These are phyloP conservation scores for Actinomortierella wolfii DNA, from an alignment of 371 early-diverging fungal genomes.

Conservation along the genomic window DNA sequence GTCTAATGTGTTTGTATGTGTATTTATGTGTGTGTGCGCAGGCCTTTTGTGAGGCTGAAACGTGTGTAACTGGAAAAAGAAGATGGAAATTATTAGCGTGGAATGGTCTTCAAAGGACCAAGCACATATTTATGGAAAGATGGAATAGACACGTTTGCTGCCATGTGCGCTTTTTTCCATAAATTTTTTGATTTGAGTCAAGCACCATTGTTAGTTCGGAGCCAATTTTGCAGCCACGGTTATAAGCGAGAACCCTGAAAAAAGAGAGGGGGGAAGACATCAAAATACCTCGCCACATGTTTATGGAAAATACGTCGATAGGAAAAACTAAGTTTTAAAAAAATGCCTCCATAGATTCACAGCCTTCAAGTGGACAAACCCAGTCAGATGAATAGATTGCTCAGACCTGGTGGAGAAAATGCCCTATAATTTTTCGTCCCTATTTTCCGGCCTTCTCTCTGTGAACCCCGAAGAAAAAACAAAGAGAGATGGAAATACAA, in stretches of 20 bases:
- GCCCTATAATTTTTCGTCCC: no score
- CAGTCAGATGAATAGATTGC: slow-evolving; percentile 15
- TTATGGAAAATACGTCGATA: slow-evolving; percentile 9
- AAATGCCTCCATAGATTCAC: neutral
- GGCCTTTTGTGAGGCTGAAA: no score
- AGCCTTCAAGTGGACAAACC: neutral
- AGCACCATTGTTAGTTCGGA: slow-evolving; percentile 1
- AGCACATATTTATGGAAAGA: slow-evolving; percentile 6
- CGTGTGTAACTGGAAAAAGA: neutral
- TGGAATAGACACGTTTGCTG: no score
- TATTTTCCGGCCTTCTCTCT: no score
- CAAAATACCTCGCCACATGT: slow-evolving; percentile 20
- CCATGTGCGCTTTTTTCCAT: neutral
- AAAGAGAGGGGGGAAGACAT: no score
- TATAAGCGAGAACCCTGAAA: neutral
- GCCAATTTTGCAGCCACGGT: no score
- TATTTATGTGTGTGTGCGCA: neutral
- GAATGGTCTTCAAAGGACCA: neutral
- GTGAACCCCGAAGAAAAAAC: no score
- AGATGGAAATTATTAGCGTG: neutral
- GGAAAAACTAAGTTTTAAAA: neutral
- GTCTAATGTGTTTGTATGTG: neutral
- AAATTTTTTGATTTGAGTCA: slow-evolving; percentile 5
- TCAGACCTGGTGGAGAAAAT: no score
- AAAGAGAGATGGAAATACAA: no score